A percentile compares a stretch with the other conserved stretches of the same genome.
Conservation (phyloP, 164 flowering plant genomes). For the Warburgia ugandensis region DNA sequence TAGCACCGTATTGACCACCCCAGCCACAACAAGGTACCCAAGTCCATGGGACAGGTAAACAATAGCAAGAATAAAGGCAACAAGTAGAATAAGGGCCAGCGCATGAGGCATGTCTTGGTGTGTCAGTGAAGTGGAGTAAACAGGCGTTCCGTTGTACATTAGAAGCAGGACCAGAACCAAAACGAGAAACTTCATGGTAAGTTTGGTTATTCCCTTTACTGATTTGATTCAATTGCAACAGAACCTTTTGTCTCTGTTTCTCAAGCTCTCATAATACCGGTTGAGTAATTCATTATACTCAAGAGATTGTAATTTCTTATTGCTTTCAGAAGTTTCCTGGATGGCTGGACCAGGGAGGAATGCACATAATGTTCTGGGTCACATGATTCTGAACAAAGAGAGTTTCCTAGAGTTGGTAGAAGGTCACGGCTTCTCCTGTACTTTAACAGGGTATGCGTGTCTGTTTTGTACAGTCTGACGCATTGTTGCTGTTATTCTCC, state of each 20-base stretch:
- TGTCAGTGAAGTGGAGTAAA: constrained; percentile 23
- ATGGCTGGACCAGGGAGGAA: too few relatives aligned
- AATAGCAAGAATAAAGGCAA: constrained; percentile 37
- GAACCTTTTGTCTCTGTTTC: constrained; percentile 52
- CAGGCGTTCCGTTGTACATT: constrained; percentile 17
- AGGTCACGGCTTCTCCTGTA: too few relatives aligned
- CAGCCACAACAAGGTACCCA: constrained; percentile 25
- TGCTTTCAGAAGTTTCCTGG: too few relatives aligned
- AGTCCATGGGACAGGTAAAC: constrained; percentile 26
- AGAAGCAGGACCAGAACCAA: too few relatives aligned
- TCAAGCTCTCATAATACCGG: constrained; percentile 72
- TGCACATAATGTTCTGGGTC: too few relatives aligned
- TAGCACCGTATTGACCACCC: constrained; percentile 19
- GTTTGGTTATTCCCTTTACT: constrained; percentile 35
- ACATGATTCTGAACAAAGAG: too few relatives aligned
- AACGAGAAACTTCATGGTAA: constrained; percentile 18
- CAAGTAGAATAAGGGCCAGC: constrained; percentile 20
- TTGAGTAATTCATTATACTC: constrained; percentile 42
- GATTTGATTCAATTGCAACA: constrained; percentile 49
- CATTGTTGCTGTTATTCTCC: too few relatives aligned
- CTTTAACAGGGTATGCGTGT: too few relatives aligned
- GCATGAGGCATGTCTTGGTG: constrained; percentile 22
- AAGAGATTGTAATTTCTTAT: constrained; percentile 27
- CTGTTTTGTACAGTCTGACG: too few relatives aligned
- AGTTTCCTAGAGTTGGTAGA: too few relatives aligned